Evolutionary conservation across 257 asterid species (phyloP).

Genomic region (Rehmannia glutinosa): DNA sequence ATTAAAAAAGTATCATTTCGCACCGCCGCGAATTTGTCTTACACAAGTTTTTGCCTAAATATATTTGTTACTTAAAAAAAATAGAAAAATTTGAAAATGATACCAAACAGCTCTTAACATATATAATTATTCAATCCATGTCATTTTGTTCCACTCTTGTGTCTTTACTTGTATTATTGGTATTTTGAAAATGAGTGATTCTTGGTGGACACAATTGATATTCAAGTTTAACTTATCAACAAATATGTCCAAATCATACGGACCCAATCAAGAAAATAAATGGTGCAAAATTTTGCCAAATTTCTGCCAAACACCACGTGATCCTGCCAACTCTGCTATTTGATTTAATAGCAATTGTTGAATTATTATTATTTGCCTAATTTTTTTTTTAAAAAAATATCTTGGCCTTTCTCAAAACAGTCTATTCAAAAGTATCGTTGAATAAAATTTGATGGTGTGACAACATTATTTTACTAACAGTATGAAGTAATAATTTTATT

Average conservation of each 20-base stretch:
- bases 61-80: too few species aligned
- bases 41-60: too few species aligned
- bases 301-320: conserved; percentile 29
- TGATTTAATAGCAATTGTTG: neutral
- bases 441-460: too few species aligned
- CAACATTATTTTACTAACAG: too few species aligned
- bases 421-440: too few species aligned
- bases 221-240: neutral
- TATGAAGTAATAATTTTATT: too few species aligned
- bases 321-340: neutral
- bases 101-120: too few species aligned
- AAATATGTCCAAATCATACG: conserved; percentile 2
- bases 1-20: too few species aligned
- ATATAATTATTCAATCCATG: neutral
- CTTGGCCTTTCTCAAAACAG: neutral
- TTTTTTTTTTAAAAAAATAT: too few species aligned
- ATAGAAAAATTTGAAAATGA: too few species aligned
- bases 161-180: neutral
- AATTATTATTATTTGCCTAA: neutral
- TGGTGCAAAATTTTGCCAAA: conserved; percentile 12
- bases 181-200: neutral
- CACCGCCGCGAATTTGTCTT: too few species aligned
- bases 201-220: neutral
- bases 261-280: conserved; percentile 19
- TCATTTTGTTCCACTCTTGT: neutral